Conservation (phyloP, 768 basidiomycete species). For the Collybiopsis luxurians region DNA sequence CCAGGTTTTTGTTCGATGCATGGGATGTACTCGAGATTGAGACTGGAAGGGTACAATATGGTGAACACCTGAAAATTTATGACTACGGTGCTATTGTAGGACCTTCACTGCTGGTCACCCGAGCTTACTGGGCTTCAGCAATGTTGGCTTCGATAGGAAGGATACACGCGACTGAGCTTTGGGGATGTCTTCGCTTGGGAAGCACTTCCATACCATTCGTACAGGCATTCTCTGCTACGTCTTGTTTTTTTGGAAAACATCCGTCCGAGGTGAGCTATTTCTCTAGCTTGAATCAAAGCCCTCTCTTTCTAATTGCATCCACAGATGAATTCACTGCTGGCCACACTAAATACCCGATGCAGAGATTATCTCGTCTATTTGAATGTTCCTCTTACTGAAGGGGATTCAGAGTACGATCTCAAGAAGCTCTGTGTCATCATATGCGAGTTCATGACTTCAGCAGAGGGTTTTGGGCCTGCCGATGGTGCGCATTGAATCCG, state of each 20-base stretch:
- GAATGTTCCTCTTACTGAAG: slow-evolving; percentile 24
- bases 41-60: slow-evolving; percentile 9
- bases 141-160: slow-evolving; percentile 44
- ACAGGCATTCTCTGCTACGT: slow-evolving; percentile 45
- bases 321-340: slow-evolving; percentile 40
- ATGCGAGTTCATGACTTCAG: slow-evolving; percentile 47
- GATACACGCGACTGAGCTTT: slow-evolving; percentile 34
- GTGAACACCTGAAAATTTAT: not conserved
- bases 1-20: slow-evolving; percentile 46
- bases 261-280: slow-evolving; percentile 35
- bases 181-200: slow-evolving; percentile 24
- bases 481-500: slow-evolving; percentile 28
- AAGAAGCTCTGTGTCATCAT: slow-evolving; percentile 37
- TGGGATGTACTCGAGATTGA: slow-evolving; percentile 52
- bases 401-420: slow-evolving; percentile 30
- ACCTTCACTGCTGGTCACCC: slow-evolving; percentile 26
- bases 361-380: slow-evolving; percentile 30
- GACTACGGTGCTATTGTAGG: not conserved
- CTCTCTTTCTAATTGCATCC: slow-evolving; percentile 3
- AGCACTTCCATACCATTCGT: slow-evolving; percentile 32
- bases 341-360: slow-evolving; percentile 38
- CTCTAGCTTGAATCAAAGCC: not conserved
- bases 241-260: slow-evolving; percentile 48
- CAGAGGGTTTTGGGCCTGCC: slow-evolving; percentile 45
- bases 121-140: slow-evolving; percentile 49